Percentiles rank a stretch among this genome's conserved stretches.
Evolutionary conservation across 164 flowering plant species (phyloP).

Genomic region (Annona cherimola): DNA sequence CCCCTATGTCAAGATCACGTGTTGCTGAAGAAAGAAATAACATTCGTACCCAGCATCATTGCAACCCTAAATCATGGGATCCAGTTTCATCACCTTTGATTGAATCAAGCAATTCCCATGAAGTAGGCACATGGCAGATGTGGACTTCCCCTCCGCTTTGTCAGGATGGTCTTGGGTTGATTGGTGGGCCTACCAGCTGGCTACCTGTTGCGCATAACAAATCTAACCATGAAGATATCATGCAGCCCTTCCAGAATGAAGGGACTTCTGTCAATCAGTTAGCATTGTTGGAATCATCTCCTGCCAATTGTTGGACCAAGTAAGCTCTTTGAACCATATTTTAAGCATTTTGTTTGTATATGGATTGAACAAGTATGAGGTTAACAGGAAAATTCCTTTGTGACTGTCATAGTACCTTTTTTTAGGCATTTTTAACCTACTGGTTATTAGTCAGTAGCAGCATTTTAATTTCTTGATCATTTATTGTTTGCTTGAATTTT

Average conservation of each 20-base stretch:
- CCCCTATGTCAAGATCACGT: slow-evolving; percentile 69
- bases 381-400: not conserved
- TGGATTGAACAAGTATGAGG: not conserved
- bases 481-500: too few species aligned
- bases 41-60: slow-evolving; percentile 18
- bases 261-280: slow-evolving; percentile 44
- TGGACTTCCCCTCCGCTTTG: slow-evolving; percentile 80
- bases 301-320: slow-evolving; percentile 65
- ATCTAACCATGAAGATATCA: slow-evolving; percentile 39
- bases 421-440: not conserved
- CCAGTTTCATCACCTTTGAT: slow-evolving; percentile 20
- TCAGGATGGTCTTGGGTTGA: slow-evolving; percentile 67
- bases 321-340: slow-evolving; percentile 29
- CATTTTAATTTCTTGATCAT: too few species aligned
- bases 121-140: slow-evolving; percentile 71
- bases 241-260: slow-evolving; percentile 42
- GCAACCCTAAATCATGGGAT: slow-evolving; percentile 42
- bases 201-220: slow-evolving; percentile 46
- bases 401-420: not conserved
- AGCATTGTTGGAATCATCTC: slow-evolving; percentile 41
- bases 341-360: not conserved
- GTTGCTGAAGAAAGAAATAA: slow-evolving; percentile 51
- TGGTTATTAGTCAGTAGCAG: not conserved
- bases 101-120: slow-evolving; percentile 26
- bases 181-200: slow-evolving; percentile 67